A percentile compares a stretch with the other conserved stretches of the same genome.
Conservation (phyloP, 805 yeast genomes). For the Myxozyma neotropica region DNA sequence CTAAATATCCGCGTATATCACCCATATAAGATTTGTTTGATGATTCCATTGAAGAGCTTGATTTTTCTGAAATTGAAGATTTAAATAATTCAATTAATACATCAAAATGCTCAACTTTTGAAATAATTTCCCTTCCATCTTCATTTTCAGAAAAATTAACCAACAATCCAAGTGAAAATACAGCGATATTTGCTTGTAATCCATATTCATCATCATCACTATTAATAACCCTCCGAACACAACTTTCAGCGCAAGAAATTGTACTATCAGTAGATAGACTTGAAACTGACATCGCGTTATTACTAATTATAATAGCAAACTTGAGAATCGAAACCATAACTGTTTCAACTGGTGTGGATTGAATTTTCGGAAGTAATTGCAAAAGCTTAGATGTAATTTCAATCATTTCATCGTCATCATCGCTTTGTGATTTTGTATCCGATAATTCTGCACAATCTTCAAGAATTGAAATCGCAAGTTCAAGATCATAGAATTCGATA, state of each 20-base stretch:
- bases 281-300: not conserved
- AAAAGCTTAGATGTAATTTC: not conserved
- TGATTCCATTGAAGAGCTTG: not conserved
- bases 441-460: constrained; percentile 14
- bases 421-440: not conserved
- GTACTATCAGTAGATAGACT: not conserved
- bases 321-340: constrained; percentile 14
- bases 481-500: constrained; percentile 11
- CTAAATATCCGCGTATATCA: constrained; percentile 23
- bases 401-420: constrained; percentile 1
- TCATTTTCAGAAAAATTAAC: constrained; percentile 22
- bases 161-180: constrained; percentile 24
- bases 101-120: not conserved
- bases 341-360: not conserved
- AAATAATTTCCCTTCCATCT: constrained; percentile 4
- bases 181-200: constrained; percentile 20
- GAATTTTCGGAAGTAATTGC: constrained; percentile 2
- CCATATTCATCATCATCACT: constrained; percentile 9
- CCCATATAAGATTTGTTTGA: constrained; percentile 2
- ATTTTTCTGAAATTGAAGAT: not conserved
- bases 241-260: not conserved
- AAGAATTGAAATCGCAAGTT: constrained; percentile 12
- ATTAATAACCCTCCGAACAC: not conserved
- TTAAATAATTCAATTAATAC: not conserved
- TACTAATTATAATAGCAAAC: constrained; percentile 18